Percentiles rank a stretch among this genome's conserved stretches.
phyloP scores from a whole-genome alignment of 306 rosid genomes.

The Pyrus communis region DNA sequence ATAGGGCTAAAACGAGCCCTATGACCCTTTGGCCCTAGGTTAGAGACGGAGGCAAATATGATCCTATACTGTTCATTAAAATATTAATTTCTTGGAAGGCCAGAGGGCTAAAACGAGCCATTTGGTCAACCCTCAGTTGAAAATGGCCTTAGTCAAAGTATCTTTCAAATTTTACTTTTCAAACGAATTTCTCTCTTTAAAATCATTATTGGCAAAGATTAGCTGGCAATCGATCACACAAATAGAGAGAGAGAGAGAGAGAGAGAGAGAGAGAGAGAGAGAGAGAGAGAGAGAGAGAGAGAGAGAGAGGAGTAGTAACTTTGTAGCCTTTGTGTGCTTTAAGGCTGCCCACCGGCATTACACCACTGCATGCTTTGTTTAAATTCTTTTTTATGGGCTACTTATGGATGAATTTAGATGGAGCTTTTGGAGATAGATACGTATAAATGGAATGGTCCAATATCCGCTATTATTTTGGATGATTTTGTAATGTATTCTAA shows the following conservation, averaged over 20 bases:
- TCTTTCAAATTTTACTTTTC: not conserved
- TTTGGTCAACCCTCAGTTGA: too few relatives aligned
- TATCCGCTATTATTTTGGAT: not conserved
- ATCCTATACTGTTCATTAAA: too few relatives aligned
- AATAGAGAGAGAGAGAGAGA: conserved; percentile 6
- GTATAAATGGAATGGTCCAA: not conserved
- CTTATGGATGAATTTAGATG: conserved; percentile 21
- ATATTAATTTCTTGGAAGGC: too few relatives aligned
- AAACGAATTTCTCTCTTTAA: not conserved
- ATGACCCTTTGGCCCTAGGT: too few relatives aligned
- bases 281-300: too few relatives aligned
- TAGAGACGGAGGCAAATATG: too few relatives aligned
- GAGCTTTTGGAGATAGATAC: not conserved
- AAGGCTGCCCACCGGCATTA: conserved; percentile 23
- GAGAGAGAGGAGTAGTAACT: not conserved
- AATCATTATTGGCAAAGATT: conserved; percentile 6
- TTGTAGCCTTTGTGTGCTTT: not conserved
- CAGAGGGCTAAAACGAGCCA: too few relatives aligned
- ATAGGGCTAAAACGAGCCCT: too few relatives aligned
- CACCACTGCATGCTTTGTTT: conserved; percentile 10
- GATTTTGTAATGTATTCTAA: too few relatives aligned
- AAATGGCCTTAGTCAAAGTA: not conserved
- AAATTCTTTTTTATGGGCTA: conserved; percentile 25
- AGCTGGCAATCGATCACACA: conserved; percentile 13
- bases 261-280: conserved; percentile 6